Conservation (phyloP, 257 asterid genomes). For the Nicotiana tomentosiformis region DNA sequence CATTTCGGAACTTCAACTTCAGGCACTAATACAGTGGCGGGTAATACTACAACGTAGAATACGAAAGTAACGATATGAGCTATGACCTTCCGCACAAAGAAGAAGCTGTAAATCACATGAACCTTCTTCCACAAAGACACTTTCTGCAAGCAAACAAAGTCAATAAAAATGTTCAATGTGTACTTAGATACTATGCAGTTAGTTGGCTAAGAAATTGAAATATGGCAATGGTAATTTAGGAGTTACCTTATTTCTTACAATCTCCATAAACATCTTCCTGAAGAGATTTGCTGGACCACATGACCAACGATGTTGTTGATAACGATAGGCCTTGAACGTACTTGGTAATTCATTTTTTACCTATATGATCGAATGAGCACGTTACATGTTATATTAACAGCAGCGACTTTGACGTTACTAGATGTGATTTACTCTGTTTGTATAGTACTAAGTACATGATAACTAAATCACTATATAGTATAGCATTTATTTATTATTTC, state of each 20-base stretch:
- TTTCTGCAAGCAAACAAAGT: constrained; percentile 46
- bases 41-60: constrained; percentile 71
- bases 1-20: constrained; percentile 86
- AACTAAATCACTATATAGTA: too few relatives aligned
- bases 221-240: not conserved
- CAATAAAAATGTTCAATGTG: not conserved
- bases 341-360: constrained; percentile 95
- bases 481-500: not conserved
- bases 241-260: constrained; percentile 66
- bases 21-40: constrained; percentile 83
- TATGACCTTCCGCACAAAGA: constrained; percentile 77
- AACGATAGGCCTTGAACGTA: constrained; percentile 85
- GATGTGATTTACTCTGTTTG: too few relatives aligned
- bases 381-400: not conserved
- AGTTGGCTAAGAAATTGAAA: not conserved
- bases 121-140: constrained; percentile 78
- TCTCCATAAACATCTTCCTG: constrained; percentile 75
- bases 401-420: not conserved
- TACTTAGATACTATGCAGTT: not conserved
- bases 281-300: constrained; percentile 97
- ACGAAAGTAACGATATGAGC: constrained; percentile 83
- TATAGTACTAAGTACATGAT: too few relatives aligned
- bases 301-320: constrained; percentile 98
- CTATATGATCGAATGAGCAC: constrained; percentile 21
- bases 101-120: constrained; percentile 90